These are phyloP conservation scores for Sporobolus alterniflorus DNA, from an alignment of 202 grass and related monocot species.

Conservation along the genomic window DNA sequence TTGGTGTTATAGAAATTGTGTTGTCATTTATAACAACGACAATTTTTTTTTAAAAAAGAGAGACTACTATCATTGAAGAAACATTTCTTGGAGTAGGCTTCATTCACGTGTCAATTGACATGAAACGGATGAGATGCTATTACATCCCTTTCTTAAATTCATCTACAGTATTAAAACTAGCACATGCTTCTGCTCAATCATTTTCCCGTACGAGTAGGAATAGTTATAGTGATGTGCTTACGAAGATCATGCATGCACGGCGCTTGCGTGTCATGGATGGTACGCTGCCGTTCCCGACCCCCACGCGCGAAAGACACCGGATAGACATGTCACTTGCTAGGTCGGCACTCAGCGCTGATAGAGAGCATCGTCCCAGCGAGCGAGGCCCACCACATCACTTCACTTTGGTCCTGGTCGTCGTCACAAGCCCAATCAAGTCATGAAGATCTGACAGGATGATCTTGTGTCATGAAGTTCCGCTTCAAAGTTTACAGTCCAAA, in stretches of 20 bases:
- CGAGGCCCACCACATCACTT: not conserved
- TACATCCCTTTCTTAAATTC: not conserved
- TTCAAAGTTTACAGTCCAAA: not conserved
- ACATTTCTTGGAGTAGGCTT: too few relatives aligned
- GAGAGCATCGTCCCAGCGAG: not conserved
- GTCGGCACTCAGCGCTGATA: not conserved
- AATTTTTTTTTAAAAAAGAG: too few relatives aligned
- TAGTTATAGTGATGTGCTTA: too few relatives aligned
- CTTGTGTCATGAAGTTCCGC: not conserved
- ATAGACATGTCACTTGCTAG: constrained; percentile 31
- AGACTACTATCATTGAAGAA: too few relatives aligned
- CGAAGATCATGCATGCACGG: not conserved
- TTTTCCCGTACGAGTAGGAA: not conserved
- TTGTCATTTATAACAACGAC: too few relatives aligned
- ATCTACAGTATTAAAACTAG: not conserved
- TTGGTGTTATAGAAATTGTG: too few relatives aligned
- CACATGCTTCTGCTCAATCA: not conserved
- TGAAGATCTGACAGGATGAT: not conserved
- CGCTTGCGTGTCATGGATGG: not conserved
- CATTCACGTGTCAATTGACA: too few relatives aligned
- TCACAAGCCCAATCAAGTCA: not conserved
- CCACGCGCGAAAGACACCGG: not conserved
- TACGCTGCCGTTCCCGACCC: not conserved
- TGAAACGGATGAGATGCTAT: too few relatives aligned
- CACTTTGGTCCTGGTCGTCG: not conserved